Conservation (phyloP, 148 eudicot species). For the Rhododendron ovatum region DNA sequence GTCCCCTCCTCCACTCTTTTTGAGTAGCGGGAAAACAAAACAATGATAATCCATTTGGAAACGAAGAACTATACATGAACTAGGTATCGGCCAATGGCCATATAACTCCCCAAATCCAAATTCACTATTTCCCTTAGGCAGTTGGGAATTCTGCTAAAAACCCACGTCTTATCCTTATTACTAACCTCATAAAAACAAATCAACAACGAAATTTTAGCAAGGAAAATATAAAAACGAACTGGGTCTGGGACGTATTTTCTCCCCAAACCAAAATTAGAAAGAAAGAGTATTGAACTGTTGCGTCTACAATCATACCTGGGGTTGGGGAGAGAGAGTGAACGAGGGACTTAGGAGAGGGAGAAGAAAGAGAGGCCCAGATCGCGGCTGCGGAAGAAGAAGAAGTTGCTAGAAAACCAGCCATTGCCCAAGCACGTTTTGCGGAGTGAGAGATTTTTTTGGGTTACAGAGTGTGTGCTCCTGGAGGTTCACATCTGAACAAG, state of each 20-base stretch:
- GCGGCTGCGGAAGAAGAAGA: slow-evolving; percentile 36
- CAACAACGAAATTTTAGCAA: not conserved
- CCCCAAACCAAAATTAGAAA: not conserved
- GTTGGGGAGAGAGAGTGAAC: slow-evolving; percentile 15
- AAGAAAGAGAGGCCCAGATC: slow-evolving; percentile 32
- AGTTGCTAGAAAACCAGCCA: slow-evolving; percentile 55
- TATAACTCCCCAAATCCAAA: not conserved
- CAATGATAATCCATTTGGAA: not conserved
- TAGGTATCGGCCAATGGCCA: not conserved
- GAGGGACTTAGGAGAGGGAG: slow-evolving; percentile 29
- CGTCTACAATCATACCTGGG: slow-evolving; percentile 25
- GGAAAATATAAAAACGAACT: not conserved
- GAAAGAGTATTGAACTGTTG: not conserved
- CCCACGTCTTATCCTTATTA: slow-evolving; percentile 1
- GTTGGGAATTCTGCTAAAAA: not conserved
- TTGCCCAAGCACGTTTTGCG: not conserved
- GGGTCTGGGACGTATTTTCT: not conserved
- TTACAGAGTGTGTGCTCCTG: not conserved
- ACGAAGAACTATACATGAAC: not conserved
- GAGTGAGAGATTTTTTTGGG: not conserved
- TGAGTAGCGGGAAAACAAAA: not conserved
- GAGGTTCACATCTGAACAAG: not conserved
- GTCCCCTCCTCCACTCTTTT: not conserved
- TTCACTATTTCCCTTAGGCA: not conserved
- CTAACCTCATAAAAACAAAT: not conserved